Evolutionary conservation across 192 early-diverging fungal species (phyloP).

Genomic region (Powellomyces hirtus): DNA sequence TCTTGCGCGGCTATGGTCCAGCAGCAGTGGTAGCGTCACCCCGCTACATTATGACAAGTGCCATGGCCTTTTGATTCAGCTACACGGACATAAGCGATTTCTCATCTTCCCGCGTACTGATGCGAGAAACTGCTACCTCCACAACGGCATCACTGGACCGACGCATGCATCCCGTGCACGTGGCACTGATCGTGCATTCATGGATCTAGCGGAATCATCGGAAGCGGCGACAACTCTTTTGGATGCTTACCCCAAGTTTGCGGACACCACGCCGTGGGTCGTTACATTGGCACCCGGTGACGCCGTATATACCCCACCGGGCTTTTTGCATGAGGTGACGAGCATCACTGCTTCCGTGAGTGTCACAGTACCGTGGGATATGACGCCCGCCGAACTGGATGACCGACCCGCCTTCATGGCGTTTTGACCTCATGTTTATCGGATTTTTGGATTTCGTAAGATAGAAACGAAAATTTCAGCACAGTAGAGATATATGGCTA

Average conservation of each 20-base stretch:
- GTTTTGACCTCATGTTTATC: no score
- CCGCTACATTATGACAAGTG: conserved; percentile 56
- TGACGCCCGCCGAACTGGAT: conserved; percentile 40
- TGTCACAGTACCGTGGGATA: conserved; percentile 55
- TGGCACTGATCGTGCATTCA: conserved; percentile 34
- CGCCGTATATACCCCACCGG: conserved; percentile 54
- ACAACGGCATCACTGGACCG: conserved; percentile 43
- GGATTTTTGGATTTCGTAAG: no score
- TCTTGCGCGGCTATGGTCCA: conserved; percentile 48
- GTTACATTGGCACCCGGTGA: conserved; percentile 50
- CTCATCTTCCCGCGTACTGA: conserved; percentile 47
- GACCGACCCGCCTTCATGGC: conserved; percentile 47
- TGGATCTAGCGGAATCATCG: no score
- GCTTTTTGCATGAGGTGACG: conserved; percentile 55
- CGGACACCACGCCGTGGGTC: conserved; percentile 34
- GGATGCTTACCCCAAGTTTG: conserved; percentile 41
- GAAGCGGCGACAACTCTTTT: conserved; percentile 1
- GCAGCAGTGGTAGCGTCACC: conserved; percentile 40
- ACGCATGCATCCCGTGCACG: conserved; percentile 48
- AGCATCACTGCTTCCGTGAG: conserved; percentile 44
- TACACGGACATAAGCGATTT: conserved; percentile 48
- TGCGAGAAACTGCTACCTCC: conserved; percentile 37
- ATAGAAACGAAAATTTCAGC: no score
- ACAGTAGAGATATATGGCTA: no score
- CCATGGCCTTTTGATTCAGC: conserved; percentile 49